These are phyloP conservation scores for Kingdonia uniflora DNA, from an alignment of 164 flowering plant genomes.

Conservation along the genomic window DNA sequence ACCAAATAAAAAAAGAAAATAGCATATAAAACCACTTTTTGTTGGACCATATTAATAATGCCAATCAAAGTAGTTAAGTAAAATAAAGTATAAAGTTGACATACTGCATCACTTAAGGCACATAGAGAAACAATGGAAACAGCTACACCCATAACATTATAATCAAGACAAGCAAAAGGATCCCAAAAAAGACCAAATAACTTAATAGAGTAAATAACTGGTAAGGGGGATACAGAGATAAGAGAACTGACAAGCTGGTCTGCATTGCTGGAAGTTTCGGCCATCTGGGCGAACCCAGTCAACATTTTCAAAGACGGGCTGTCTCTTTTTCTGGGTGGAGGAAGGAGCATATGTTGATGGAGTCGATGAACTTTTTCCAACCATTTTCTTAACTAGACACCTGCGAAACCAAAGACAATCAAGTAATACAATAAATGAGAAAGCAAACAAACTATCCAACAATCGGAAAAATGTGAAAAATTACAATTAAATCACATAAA, in stretches of 20 bases:
- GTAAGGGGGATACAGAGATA: constrained; percentile 3
- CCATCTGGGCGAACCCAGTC: constrained; percentile 85
- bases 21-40: too few relatives aligned
- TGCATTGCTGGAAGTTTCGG: constrained; percentile 76
- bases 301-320: constrained; percentile 31
- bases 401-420: too few relatives aligned
- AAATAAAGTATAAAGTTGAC: too few relatives aligned
- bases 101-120: too few relatives aligned
- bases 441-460: too few relatives aligned
- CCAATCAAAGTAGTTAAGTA: too few relatives aligned
- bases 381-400: constrained; percentile 27
- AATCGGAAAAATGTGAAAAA: too few relatives aligned
- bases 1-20: too few relatives aligned
- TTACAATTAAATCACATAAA: too few relatives aligned
- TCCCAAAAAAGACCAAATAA: not conserved
- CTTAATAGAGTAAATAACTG: not conserved
- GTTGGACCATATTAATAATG: too few relatives aligned
- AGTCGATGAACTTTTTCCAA: constrained; percentile 25
- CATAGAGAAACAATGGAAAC: too few relatives aligned
- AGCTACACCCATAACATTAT: not conserved
- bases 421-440: too few relatives aligned
- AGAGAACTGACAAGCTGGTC: constrained; percentile 68
- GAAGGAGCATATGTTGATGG: constrained; percentile 67
- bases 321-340: constrained; percentile 23
- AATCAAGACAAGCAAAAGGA: not conserved